Evolutionary conservation across 345 rosid species (phyloP).

Genomic region (Abelmoschus esculentus): DNA sequence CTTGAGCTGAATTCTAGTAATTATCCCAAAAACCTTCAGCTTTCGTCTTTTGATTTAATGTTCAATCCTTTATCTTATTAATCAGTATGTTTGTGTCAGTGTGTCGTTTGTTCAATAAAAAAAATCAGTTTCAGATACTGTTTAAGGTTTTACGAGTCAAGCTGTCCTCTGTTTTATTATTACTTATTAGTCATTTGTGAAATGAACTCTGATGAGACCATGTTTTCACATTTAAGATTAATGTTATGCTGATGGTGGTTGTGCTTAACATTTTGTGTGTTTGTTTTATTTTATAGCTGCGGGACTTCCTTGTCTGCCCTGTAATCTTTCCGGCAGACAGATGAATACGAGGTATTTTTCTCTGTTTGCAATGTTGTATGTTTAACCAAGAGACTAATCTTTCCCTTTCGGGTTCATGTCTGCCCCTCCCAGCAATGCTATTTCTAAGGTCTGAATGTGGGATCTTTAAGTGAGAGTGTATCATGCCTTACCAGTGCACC

Average conservation of each 20-base stretch:
- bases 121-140: too few species aligned
- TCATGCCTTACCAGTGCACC: too few species aligned
- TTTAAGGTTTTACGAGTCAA: neutral
- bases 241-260: conserved; percentile 5
- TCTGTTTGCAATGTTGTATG: neutral
- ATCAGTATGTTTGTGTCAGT: neutral
- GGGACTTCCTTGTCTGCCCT: conserved; percentile 7
- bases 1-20: conserved; percentile 12
- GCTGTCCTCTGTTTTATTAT: neutral
- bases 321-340: conserved; percentile 16
- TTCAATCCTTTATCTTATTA: too few species aligned
- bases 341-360: conserved; percentile 18
- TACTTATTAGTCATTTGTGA: neutral
- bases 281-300: conserved; percentile 2
- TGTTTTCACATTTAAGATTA: neutral
- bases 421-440: too few species aligned
- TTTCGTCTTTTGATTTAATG: too few species aligned
- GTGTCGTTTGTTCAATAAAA: neutral
- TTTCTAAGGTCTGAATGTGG: too few species aligned
- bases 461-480: too few species aligned
- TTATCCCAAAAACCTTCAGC: neutral
- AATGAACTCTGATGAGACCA: conserved; percentile 2
- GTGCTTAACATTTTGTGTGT: neutral
- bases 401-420: too few species aligned
- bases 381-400: too few species aligned